Conservation (phyloP, 495 filamentous ascomycete genomes). For the Penicillium odoratum region DNA sequence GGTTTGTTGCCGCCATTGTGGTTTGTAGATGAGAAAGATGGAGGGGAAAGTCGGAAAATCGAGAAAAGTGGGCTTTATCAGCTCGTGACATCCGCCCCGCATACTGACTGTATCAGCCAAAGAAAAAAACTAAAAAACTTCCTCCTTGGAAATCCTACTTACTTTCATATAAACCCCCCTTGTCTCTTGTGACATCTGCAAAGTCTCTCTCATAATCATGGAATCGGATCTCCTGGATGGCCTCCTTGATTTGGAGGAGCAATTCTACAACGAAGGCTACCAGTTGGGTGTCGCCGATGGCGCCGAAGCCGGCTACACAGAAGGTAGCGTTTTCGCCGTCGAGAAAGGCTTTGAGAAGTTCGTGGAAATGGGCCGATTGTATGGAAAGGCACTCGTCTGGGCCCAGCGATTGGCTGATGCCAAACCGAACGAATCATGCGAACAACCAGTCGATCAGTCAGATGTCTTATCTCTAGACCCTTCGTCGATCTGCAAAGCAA, state of each 20-base stretch:
- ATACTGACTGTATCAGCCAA: conserved; percentile 18
- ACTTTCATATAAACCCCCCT: background rate
- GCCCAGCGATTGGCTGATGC: conserved; percentile 54
- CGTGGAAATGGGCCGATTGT: conserved; percentile 71
- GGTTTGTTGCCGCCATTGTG: conserved; percentile 32
- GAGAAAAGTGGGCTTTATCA: conserved; percentile 29
- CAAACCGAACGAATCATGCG: conserved; percentile 18
- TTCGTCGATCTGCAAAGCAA: conserved; percentile 29
- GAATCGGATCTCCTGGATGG: conserved; percentile 63
- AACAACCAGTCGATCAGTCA: conserved; percentile 7
- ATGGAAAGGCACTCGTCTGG: conserved; percentile 84
- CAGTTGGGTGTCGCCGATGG: conserved; percentile 74
- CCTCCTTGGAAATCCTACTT: conserved; percentile 3
- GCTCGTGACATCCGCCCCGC: conserved; percentile 33
- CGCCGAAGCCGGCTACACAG: conserved; percentile 72
- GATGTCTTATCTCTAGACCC: conserved; percentile 29
- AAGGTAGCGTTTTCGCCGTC: conserved; percentile 87
- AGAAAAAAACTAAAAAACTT: background rate
- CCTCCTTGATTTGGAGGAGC: conserved; percentile 75
- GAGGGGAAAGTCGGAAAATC: conserved; percentile 32
- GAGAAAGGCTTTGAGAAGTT: conserved; percentile 95
- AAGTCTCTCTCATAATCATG: conserved; percentile 24
- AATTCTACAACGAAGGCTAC: conserved; percentile 86
- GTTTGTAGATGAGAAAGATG: conserved; percentile 21
- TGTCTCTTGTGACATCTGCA: conserved; percentile 9